Base-by-base conservation (phyloP, 2,329 filamentous ascomycete species). In the Aspergillus neotritici region DNA sequence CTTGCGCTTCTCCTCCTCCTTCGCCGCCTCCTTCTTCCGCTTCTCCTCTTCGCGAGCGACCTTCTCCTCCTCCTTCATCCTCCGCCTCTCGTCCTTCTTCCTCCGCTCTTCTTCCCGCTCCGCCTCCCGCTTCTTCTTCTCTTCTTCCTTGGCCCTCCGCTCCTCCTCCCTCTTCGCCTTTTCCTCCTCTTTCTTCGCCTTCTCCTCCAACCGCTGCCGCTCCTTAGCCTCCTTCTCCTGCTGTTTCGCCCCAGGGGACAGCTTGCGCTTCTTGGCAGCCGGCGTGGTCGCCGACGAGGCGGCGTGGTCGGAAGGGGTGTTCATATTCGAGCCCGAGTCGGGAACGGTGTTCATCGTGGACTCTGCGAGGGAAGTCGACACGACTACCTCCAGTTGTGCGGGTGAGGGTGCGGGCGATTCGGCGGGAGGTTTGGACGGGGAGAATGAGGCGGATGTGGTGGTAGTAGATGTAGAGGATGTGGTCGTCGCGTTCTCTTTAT, bases 1-100 rank as follows among this genome's bases (percentile, higher is more conserved):
- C 56, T 74, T 75, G 21, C 60, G 59, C 52, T 69, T 70, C 46
- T 75, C 70, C 40, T 69, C 68, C 33, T 70, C 67, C 37, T 51
- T 53, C 9, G 49, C 51, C 15, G 47, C 49, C 28, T 52, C 50
- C 31, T 71, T 73, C 46, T 74, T 70, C 41, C 66, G 64, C 47
- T 66, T 68, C 48, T 73, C 71, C 37, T 70, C 67, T 46, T 75
- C 68, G 40, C 62, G 56, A 1, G 52, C 59, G 1, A 52, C 52
- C 43, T 56, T 61, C 40, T 65, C 62, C 29, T 62, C 63, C n/a
- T 71, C 67, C 45, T 68, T 70, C 32, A 65, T 63, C 34, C 64
- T 63, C 47, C 68, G 72, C 41, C 73, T 69, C 46, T 73, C 67
- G 21, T 73, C 67, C 46, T 64, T 68, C 39, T 57, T 65, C 52